Base-by-base conservation (phyloP, 495 filamentous ascomycete species). In the Hypomontagnella submonticulosa region DNA sequence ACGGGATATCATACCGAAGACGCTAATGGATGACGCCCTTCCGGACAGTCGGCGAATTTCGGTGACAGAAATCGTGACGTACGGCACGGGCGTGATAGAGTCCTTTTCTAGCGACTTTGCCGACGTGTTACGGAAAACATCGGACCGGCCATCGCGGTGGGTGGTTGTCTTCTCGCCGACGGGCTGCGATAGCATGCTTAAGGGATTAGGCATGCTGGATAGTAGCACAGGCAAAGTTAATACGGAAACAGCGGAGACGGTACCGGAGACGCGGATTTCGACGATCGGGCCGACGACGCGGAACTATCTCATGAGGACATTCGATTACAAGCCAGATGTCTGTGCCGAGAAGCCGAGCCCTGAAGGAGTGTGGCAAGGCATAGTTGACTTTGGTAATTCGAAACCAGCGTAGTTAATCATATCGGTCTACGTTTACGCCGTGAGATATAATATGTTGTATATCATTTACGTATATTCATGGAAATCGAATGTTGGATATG, bases 221-320 rank as follows among this genome's bases (percentile, higher is more conserved):
- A 70, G 74, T 27, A 69, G 69, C 27, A 84, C 75, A 1, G 78
- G 78, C 34, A 84, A 75, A 61, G 79, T 77, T 27, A 36, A 19
- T 4, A 80, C 73, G 59, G 63, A 53, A 11, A 8, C 49, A 4
- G 47, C 66, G 58, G 52, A 64, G 47, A 58, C 7, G 34, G 13
- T 74, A 53, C 62, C 71, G 56, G 75, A 64, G 51, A 84, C 87
- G 12, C 88, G 82, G 69, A 78, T 97, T 60, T 91, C 89, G 10
- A 93, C 92, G 2, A 99, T 99, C 76, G 95, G 95, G 19, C 94
- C 96, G 12, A 99, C 96, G 50, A 99, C 96, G 30, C 80, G 89
- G 53, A 89, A 90, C 72, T 85, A 91, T 77, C 76, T 99, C 44
- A 69, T 80, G 5, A 77, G 78, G 18, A 81, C 81, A 47, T 92